Base-by-base conservation (phyloP, 2,329 filamentous ascomycete species). In the Diaporthe eres region DNA sequence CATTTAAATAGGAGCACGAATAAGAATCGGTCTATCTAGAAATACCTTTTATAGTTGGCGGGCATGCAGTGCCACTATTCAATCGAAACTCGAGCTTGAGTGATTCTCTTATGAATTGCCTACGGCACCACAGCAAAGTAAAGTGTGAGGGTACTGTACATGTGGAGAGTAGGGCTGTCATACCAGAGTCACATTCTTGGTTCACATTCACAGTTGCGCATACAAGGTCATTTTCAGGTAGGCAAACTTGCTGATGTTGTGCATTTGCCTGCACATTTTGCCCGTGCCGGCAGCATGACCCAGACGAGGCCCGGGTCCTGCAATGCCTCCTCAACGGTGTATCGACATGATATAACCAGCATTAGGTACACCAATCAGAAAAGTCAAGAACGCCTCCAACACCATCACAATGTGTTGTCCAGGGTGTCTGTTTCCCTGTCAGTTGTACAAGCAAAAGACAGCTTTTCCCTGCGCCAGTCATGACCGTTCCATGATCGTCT, bases 361-460 rank as follows among this genome's bases (percentile, higher is more conserved):
- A 74, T 60, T 68, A 53, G 65, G 13, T 44, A 74, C 71, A 51
- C 49, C 65, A 42, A 55, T 31, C 57, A 67, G 63, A 53, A 74
- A 60, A 39, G 67, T 70, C 60, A 31, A 74, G 71, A 76, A 76
- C 75, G 75, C 75, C 75, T 67, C 75, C 61, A 76, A 76, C 75
- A 76, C 75, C 75, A 58, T 67, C 51, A 75, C 31, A 60, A 65
- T 67, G 53, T 57, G 22, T 68, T 70, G 65, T 70, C 49, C 65
- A 70, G 65, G 47, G 65, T 53, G 44, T 55, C 44, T 65, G 71
- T 39, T 42, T 42, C 49, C 71, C 58, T 28, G 53, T 60, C 58
- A 55, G 17, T 65, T 73, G 49, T 70, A 70, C 49, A 73, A 73
- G 47, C 71, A 73, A 65, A 51, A 65, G 71, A 73, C 71, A 65